Conservation (phyloP, 306 rosid species). For the Aeschynomene evenia region DNA sequence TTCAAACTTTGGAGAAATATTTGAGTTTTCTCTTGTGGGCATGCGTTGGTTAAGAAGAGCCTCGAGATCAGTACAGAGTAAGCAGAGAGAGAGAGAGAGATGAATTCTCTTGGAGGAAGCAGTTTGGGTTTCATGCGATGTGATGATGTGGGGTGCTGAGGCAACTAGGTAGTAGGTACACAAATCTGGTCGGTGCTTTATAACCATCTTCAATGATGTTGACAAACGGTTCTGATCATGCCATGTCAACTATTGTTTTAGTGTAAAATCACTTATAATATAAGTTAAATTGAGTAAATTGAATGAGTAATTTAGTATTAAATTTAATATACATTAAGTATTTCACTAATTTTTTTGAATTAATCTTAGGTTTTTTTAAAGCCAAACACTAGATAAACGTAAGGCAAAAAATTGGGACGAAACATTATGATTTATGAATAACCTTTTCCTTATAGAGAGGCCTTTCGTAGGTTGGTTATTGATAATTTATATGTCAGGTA, state of each 20-base stretch:
- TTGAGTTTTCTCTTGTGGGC: conserved; percentile 11
- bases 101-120: background rate
- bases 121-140: background rate
- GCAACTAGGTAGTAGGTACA: background rate
- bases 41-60: conserved; percentile 24
- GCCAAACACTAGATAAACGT: background rate
- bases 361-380: no score
- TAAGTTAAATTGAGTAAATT: no score
- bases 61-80: conserved; percentile 7
- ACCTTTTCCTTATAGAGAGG: background rate
- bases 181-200: background rate
- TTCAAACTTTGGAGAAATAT: background rate
- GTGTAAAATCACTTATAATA: no score
- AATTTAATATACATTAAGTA: no score
- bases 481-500: background rate
- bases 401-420: background rate
- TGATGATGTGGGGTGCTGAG: background rate
- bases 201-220: conserved; percentile 13
- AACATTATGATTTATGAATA: background rate
- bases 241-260: background rate
- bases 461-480: background rate
- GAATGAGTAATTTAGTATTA: no score
- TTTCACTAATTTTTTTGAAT: no score
- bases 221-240: conserved; percentile 39
- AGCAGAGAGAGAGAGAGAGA: background rate